phyloP scores from a whole-genome alignment of 371 early-diverging fungal species.

The Mortierella sp. region DNA sequence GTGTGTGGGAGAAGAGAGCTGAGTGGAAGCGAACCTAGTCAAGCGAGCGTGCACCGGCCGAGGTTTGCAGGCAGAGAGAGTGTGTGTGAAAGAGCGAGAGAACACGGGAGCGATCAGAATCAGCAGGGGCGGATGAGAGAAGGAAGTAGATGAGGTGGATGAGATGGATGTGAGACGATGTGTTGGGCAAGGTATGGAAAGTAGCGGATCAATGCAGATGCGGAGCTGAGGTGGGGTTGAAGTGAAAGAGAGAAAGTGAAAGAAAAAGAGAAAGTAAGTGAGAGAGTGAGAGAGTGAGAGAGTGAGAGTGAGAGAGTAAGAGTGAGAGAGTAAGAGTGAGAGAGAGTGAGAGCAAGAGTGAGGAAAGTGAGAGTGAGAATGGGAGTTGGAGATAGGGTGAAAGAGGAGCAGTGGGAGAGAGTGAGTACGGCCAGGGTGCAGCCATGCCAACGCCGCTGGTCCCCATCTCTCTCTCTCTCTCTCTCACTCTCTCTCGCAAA shows the following conservation, averaged over 20 bases:
- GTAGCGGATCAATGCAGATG: background rate
- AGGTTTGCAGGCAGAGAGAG: background rate
- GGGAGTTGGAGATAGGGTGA: too few species aligned
- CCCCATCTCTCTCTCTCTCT: background rate
- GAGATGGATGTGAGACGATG: background rate
- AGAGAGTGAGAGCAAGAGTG: background rate
- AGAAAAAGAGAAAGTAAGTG: background rate
- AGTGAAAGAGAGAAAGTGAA: background rate
- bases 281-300: too few species aligned
- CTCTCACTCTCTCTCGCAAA: too few species aligned
- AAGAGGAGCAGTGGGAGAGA: constrained; percentile 1
- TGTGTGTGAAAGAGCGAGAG: background rate
- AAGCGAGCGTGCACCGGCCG: too few species aligned
- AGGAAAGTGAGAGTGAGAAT: background rate
- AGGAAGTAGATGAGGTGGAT: background rate
- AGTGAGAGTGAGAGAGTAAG: background rate
- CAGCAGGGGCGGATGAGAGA: background rate
- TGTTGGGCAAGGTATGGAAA: background rate
- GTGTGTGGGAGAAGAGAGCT: too few species aligned
- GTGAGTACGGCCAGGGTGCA: background rate
- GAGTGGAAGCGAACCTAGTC: too few species aligned
- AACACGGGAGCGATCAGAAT: background rate
- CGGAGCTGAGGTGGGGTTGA: background rate
- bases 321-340: constrained; percentile 1
- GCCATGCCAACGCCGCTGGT: background rate